These are phyloP conservation scores for Sphaerobolus stellatus DNA, from an alignment of 1,284 basidiomycete species.

Conservation along the genomic window DNA sequence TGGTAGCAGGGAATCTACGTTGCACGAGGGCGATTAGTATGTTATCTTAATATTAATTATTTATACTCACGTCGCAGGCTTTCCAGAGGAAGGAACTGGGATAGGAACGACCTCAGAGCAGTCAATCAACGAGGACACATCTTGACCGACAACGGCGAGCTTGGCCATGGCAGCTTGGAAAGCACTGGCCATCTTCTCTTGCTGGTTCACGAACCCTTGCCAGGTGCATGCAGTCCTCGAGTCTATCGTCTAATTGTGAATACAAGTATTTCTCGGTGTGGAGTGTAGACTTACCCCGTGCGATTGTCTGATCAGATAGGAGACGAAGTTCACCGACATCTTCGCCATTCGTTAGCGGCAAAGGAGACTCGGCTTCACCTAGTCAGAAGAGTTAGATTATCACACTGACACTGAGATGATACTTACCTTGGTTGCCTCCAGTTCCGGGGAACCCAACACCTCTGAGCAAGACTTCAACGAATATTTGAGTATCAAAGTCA, in stretches of 20 bases:
- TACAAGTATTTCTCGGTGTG: background rate
- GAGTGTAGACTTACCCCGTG: constrained; percentile 7
- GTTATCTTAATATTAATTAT: background rate
- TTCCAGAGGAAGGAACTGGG: background rate
- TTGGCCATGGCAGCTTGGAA: constrained; percentile 38
- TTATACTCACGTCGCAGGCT: background rate
- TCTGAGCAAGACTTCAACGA: background rate
- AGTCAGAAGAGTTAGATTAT: background rate
- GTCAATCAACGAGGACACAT: constrained; percentile 27
- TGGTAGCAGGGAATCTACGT: background rate
- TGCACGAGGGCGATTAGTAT: background rate
- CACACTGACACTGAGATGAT: background rate
- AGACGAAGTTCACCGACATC: constrained; percentile 38
- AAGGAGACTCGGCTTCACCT: constrained; percentile 2
- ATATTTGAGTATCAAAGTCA: constrained; percentile 5
- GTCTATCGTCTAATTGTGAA: background rate
- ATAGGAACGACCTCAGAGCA: constrained; percentile 37
- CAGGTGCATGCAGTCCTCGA: background rate
- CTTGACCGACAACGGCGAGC: constrained; percentile 34
- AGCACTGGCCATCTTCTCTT: constrained; percentile 30
- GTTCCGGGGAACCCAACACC: constrained; percentile 6
- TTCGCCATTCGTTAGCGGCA: background rate
- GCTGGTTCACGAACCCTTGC: constrained; percentile 19
- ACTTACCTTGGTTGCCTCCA: background rate
- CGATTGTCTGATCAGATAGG: constrained; percentile 37